Evolutionary conservation across 2,329 filamentous ascomycete genomes (phyloP), one percentile per base, ranked within the genome.

Genomic region (Sarocladium kiliense): DNA sequence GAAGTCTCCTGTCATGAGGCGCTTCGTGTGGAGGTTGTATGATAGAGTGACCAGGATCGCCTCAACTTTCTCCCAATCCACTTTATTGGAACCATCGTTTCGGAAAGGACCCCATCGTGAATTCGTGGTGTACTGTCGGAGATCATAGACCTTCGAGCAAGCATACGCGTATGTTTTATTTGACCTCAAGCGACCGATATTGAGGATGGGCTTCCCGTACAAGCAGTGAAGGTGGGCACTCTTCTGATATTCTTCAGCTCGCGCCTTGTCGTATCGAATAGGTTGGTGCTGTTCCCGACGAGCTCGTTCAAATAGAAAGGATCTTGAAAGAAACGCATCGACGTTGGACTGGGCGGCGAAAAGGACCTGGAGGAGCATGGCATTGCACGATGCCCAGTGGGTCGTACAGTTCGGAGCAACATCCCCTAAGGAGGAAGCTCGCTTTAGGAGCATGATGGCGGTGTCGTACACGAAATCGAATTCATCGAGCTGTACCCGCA

Each of bases 1-100:
- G 56, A 84, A 78, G 2, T 79, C 69, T 2, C 73, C 71, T 18
- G 74, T 72, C 7, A 74, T 68, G 10, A 77, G 66, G 12, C 74
- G 70, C 60, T 81, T 79, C 10, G 68, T 64, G 37, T 72, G 68
- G 53, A 88, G 74, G 64, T 90, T 91, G 64, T 80, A 77, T 3
- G 79, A 80, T 3, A 92, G 68, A 2, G 87, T 82, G 3, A 91
- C 74, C 76, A 91, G 81, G 54, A 91, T 80, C 9, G 86, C 84
- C 68, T 92, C 88, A 11, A 91, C 71, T 71, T 88, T 89, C 68
- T 92, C 87, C 89, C 89, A 93, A 68, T 93, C 88, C 0, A 89
- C 85, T 4, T 70, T 68, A 54, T 76, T 77, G 2, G 74, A 77
- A 1, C 79, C 81, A 63, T 91, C 87, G 51, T 80, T 73, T 63